These are phyloP conservation scores for Jaapia argillacea DNA, from an alignment of 768 basidiomycete genomes.

Conservation along the genomic window DNA sequence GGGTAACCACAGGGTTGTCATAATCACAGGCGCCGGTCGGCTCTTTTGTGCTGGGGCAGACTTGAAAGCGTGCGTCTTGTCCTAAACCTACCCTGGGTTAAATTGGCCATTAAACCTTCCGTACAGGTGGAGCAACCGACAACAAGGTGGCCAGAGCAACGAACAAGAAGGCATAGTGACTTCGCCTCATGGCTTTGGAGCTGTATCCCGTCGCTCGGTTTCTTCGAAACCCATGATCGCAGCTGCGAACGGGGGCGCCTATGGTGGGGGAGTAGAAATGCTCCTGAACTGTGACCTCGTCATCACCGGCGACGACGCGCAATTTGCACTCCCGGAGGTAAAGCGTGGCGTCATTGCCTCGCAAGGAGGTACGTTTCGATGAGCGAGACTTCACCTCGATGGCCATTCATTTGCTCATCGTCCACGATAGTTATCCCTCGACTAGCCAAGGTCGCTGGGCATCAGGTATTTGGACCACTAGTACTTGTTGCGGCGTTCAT, in stretches of 20 bases:
- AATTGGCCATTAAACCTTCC: neutral
- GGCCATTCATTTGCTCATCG: neutral
- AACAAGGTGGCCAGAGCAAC: conserved; percentile 30
- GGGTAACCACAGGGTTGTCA: conserved; percentile 43
- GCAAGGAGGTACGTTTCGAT: conserved; percentile 43
- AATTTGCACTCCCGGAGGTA: conserved; percentile 70
- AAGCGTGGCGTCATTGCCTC: conserved; percentile 66
- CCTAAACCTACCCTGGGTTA: conserved; percentile 1
- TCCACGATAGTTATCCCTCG: conserved; percentile 52
- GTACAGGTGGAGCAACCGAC: conserved; percentile 49
- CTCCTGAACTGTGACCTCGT: conserved; percentile 73
- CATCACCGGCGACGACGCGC: conserved; percentile 53
- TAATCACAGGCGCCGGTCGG: conserved; percentile 66
- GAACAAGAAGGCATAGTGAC: conserved; percentile 32
- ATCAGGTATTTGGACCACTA: conserved; percentile 59
- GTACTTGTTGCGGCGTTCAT: too few relatives aligned
- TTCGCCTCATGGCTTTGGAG: conserved; percentile 55
- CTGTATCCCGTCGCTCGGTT: conserved; percentile 54
- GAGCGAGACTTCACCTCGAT: neutral
- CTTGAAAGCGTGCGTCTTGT: conserved; percentile 48
- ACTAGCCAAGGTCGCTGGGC: conserved; percentile 53
- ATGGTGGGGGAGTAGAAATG: conserved; percentile 24
- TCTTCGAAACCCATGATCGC: conserved; percentile 71
- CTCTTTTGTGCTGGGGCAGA: conserved; percentile 78
- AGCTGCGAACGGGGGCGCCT: conserved; percentile 62